Evolutionary conservation across 2,329 filamentous ascomycete species (phyloP), one percentile per base, ranked within the genome.

Genomic region (Lomentospora prolificans): DNA sequence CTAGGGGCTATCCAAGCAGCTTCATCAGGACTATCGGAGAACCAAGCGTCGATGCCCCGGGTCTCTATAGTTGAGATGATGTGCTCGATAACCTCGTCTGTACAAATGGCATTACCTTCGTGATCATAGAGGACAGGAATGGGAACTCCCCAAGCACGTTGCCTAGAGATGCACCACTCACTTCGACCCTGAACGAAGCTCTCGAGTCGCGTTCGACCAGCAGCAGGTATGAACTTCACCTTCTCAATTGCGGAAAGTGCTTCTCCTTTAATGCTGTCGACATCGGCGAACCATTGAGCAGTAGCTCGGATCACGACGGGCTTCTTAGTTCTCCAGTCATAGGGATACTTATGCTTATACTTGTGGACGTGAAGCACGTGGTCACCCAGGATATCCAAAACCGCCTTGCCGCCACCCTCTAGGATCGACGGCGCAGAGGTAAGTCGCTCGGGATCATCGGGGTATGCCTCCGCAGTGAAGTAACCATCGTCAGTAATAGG

Each of bases 111-210:
- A 55, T 87, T 80, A 3, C 86, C 87, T 3, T 77, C 79, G 10
- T 81, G 76, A 61, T 88, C 81, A 66, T 95, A 96, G 0, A 99
- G 72, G 1, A 90, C 90, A 12, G 94, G 94, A 57, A 99, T 99
- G 0, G 94, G 94, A 4, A 99, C 90, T 61, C 94, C 94, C 94
- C 94, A 99, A 10, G 90, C 87, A 52, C 94, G 84, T 70, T 99
- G 94, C 50, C 94, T 84, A 4, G 94, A 99, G 62, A 99, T 96
- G 67, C 94, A 99, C 94, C 94, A 99, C 69, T 99, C 92, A 64
- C 83, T 95, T 53, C 94, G 82, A 22, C 89, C 88, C 64, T 86
- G 85, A 28, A 99, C 77, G 64, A 97, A 99, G 66, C 88, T 90
- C 64, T 89, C 82, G 3, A 99, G 76, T 27, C 94, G 81, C 4